Conservation (phyloP, 108 stramenopile genomes). For the Cylindrotheca closterium region DNA sequence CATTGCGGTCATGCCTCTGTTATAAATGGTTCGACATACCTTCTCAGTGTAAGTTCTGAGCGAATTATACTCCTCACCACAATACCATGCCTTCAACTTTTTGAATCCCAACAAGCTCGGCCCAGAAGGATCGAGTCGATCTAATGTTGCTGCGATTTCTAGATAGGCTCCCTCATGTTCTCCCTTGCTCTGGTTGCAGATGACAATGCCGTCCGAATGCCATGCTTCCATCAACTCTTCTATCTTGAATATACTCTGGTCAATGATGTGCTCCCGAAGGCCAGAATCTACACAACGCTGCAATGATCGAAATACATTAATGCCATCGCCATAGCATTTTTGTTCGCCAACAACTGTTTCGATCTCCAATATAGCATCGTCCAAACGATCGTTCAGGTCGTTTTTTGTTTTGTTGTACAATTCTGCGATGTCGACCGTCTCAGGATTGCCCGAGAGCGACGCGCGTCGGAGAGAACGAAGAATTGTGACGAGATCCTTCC, state of each 20-base stretch:
- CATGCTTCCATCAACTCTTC: neutral
- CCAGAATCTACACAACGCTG: conserved; percentile 10
- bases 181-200: no score
- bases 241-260: neutral
- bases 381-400: conserved; percentile 13
- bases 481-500: conserved; percentile 22
- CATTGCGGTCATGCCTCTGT: conserved; percentile 27
- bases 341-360: conserved; percentile 11
- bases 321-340: conserved; percentile 41
- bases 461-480: conserved; percentile 34
- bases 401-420: conserved; percentile 30
- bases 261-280: conserved; percentile 9
- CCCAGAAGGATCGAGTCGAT: neutral
- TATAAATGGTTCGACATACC: neutral
- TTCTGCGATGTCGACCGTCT: conserved; percentile 15
- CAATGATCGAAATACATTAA: conserved; percentile 10
- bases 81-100: neutral
- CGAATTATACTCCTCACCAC: neutral
- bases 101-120: neutral
- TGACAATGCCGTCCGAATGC: no score
- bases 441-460: conserved; percentile 13
- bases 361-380: neutral
- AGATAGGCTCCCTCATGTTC: neutral
- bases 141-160: neutral
- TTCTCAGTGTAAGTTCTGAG: neutral